These are phyloP conservation scores for Flaveria ramosissima DNA, from an alignment of 129 eudicot species.

Conservation along the genomic window DNA sequence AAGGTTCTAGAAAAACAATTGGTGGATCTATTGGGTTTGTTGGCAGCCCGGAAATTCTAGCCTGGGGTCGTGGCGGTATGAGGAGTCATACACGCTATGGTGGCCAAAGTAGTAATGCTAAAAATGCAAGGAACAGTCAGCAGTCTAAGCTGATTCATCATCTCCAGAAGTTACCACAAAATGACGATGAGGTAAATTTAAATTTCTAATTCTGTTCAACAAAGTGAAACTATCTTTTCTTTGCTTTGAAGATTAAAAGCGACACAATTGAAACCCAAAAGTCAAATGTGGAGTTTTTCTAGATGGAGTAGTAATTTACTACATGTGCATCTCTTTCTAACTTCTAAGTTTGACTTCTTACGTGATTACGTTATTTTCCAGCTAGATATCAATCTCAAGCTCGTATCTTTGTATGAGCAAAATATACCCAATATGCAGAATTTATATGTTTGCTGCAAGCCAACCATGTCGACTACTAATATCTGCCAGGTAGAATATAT, in stretches of 20 bases:
- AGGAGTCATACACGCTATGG: constrained; percentile 74
- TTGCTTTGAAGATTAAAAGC: constrained; percentile 6
- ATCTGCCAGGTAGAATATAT: constrained; percentile 50
- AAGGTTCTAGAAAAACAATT: constrained; percentile 46
- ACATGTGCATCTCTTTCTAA: background rate
- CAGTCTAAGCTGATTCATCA: constrained; percentile 60
- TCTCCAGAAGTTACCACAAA: constrained; percentile 51
- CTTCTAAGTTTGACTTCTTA: background rate
- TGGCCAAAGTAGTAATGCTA: constrained; percentile 39
- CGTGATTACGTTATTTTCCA: constrained; percentile 37
- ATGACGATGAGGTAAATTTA: constrained; percentile 55
- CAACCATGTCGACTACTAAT: constrained; percentile 39
- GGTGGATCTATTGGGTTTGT: constrained; percentile 54
- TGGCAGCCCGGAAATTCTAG: constrained; percentile 60
- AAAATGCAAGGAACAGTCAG: constrained; percentile 46
- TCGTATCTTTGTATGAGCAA: constrained; percentile 57
- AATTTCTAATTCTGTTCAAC: constrained; percentile 1
- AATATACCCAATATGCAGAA: constrained; percentile 47
- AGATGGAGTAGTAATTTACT: constrained; percentile 15
- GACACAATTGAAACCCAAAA: background rate
- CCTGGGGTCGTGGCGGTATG: constrained; percentile 85
- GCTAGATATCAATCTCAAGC: constrained; percentile 51
- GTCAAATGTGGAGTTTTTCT: constrained; percentile 7
- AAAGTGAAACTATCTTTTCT: background rate
- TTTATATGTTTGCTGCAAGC: constrained; percentile 56